Percentiles rank a stretch among this genome's conserved stretches.
These are phyloP conservation scores for Plantago coronopus DNA, from an alignment of 305 asterid species.

Conservation along the genomic window DNA sequence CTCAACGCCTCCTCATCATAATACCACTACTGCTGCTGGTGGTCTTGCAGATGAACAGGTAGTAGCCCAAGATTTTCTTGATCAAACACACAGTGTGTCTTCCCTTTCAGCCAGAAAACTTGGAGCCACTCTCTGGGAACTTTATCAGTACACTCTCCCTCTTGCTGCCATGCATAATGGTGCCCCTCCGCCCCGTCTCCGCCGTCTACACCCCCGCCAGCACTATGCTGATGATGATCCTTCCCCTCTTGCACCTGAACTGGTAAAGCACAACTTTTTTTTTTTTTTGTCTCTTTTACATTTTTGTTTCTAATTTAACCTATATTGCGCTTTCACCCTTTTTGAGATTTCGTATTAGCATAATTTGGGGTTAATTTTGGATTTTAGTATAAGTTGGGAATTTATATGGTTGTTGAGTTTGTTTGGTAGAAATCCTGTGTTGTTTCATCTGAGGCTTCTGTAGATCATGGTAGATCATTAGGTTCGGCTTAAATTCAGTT, in stretches of 20 bases:
- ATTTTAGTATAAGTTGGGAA: too few relatives aligned
- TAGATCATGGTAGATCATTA: too few relatives aligned
- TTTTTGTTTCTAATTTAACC: neutral
- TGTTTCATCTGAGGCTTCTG: too few relatives aligned
- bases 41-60: too few relatives aligned
- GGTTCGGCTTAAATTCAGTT: too few relatives aligned
- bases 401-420: too few relatives aligned
- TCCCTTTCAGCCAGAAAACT: constrained; percentile 76
- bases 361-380: too few relatives aligned
- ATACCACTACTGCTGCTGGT: too few relatives aligned
- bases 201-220: constrained; percentile 55
- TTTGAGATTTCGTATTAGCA: too few relatives aligned
- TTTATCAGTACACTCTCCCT: constrained; percentile 50
- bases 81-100: constrained; percentile 26
- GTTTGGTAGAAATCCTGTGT: too few relatives aligned
- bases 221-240: constrained; percentile 50
- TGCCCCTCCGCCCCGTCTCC: constrained; percentile 49
- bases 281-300: neutral
- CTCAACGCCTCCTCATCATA: constrained; percentile 11
- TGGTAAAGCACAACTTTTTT: constrained; percentile 48
- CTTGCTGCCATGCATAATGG: constrained; percentile 60
- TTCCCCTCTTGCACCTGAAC: constrained; percentile 61
- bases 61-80: neutral
- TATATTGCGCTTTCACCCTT: too few relatives aligned
- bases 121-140: constrained; percentile 81